Base-by-base conservation (phyloP, 2,329 filamentous ascomycete genomes). In the Arthrobotrys sphaeroides region DNA sequence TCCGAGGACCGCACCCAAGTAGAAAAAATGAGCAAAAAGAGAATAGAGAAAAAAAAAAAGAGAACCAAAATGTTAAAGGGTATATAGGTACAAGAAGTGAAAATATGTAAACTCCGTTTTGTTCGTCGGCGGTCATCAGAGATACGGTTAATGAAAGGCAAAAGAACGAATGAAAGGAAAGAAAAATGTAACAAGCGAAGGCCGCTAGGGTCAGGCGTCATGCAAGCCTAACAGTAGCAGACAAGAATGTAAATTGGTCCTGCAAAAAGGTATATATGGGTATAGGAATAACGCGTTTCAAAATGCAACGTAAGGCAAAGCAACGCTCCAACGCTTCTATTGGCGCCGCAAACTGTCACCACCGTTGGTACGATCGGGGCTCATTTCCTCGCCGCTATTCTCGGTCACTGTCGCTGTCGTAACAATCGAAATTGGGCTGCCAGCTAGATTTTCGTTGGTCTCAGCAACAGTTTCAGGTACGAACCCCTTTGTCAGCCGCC, bases 41-140 rank as follows among this genome's bases (percentile, higher is more conserved):
- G 31, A 66, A 66, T 9, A 47, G 28, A 10, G 28, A 5, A 5
- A 5, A 5, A 33, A 33, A 10, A 33, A 33, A 33, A 5, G 28
- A 33, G 5, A 5, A 5, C 5, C 16, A 45, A 45, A 55, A 57
- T n/a, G n/a, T n/a, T n/a, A n/a, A n/a, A 59, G 47, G 55, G 45
- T 68, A 59, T 69, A 64, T 75, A 65, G 55, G 16, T 69, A 75
- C 59, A 75, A 51, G 53, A 69, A 75, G 40, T 60, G 64, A 75
- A 68, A 42, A 42, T 28, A 12, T 22, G 31, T 64, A 57, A 74
- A 57, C 55, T 65, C 64, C 28, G 22, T n/a, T n/a, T n/a, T n/a
- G n/a, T 60, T 74, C 70, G 20, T 74, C 61, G 64, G 24, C 26
- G 28, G 45, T 74, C 70, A 45, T 74, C 60, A 67, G 61, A 61